Conservation (phyloP, 2,329 filamentous ascomycete species). For the Alternaria gansuensis region DNA sequence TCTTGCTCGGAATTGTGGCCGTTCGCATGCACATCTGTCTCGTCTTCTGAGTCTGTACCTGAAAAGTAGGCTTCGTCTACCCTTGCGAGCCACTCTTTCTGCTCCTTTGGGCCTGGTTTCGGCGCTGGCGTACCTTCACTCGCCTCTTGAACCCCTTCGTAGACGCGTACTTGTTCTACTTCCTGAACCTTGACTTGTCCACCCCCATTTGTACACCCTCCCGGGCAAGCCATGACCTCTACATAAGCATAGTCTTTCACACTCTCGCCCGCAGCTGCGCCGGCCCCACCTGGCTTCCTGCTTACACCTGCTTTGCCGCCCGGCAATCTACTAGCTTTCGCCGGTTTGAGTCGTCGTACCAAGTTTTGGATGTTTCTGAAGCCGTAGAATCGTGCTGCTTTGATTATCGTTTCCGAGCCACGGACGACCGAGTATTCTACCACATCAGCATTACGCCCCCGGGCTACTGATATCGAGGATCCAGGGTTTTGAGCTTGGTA, state of each 20-base stretch:
- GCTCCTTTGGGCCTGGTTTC: conserved; percentile 76
- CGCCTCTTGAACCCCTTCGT: conserved; percentile 37
- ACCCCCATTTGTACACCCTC: conserved; percentile 97
- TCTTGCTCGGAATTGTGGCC: conserved; percentile 24
- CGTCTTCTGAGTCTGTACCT: conserved; percentile 60
- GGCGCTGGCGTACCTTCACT: conserved; percentile 45
- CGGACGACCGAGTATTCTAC: conserved; percentile 79
- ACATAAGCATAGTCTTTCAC: conserved; percentile 86
- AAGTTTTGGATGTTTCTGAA: conserved; percentile 99
- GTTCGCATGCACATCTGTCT: conserved; percentile 26
- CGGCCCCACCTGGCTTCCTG: conserved; percentile 76
- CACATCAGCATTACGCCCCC: conserved; percentile 90
- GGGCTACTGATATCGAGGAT: conserved; percentile 73
- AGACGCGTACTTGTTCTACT: conserved; percentile 58
- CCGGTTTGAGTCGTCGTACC: conserved; percentile 88
- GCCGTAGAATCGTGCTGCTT: conserved; percentile 84
- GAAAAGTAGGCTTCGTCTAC: conserved; percentile 84
- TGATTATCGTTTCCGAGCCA: conserved; percentile 50
- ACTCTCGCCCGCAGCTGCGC: conserved; percentile 66
- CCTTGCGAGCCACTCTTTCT: conserved; percentile 71
- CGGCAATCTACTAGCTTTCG: conserved; percentile 67
- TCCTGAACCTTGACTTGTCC: conserved; percentile 94
- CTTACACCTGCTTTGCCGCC: conserved; percentile 46
- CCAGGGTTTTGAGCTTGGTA: conserved; percentile 76
- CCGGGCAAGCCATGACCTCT: conserved; percentile 98